Evolutionary conservation across 306 rosid species (phyloP).

Genomic region (Vigna reflexopilosa): DNA sequence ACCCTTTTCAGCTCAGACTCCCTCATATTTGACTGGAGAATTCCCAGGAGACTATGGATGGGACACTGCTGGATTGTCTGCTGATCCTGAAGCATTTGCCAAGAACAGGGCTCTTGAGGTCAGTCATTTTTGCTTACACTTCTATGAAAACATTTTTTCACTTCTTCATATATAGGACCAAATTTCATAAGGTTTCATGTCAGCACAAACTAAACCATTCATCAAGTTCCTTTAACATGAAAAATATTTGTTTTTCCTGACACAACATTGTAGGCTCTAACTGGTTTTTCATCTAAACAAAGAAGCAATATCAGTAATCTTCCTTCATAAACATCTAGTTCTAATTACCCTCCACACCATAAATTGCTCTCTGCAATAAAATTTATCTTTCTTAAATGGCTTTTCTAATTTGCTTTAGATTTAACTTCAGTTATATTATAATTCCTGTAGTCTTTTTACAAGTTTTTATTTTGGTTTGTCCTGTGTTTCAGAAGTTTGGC

Average conservation of each 20-base stretch:
- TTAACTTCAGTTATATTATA: too few relatives aligned
- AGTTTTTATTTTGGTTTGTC: background rate
- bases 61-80: slow-evolving; percentile 91
- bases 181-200: background rate
- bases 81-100: slow-evolving; percentile 93
- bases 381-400: too few relatives aligned
- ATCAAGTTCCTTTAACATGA: background rate
- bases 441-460: background rate
- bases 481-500: background rate
- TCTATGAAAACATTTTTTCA: background rate
- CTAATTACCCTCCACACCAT: background rate
- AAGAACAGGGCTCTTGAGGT: slow-evolving; percentile 96
- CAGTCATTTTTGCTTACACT: slow-evolving; percentile 4
- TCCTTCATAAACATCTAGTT: too few relatives aligned
- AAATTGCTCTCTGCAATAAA: background rate
- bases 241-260: background rate
- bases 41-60: slow-evolving; percentile 92
- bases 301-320: too few relatives aligned
- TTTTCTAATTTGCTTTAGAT: too few relatives aligned
- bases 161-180: background rate
- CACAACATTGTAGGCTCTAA: too few relatives aligned
- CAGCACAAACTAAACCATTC: background rate
- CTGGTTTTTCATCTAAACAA: too few relatives aligned
- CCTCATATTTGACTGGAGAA: slow-evolving; percentile 86
- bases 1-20: slow-evolving; percentile 90